A percentile compares a stretch with the other conserved stretches of the same genome.
Conservation (phyloP, 768 basidiomycete species). For the Trametes cinnabarina region DNA sequence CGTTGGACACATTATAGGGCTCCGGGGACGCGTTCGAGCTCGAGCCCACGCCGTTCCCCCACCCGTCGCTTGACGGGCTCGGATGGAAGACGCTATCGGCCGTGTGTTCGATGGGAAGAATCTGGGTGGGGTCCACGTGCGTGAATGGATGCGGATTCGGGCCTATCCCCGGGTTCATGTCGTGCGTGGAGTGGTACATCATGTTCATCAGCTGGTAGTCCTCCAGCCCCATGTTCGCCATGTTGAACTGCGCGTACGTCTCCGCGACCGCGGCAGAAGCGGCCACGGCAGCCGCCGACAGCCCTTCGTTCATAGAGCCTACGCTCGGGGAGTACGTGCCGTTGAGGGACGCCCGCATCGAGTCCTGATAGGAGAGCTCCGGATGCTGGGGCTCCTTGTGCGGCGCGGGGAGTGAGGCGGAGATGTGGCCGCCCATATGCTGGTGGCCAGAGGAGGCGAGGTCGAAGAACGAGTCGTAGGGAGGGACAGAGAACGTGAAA, state of each 20-base stretch:
- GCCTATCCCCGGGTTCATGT: constrained; percentile 38
- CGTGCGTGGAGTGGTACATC: constrained; percentile 52
- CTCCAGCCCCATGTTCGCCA: constrained; percentile 52
- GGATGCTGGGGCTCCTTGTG: constrained; percentile 14
- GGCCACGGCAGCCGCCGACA: constrained; percentile 64
- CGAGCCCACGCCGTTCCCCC: constrained; percentile 65
- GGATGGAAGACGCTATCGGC: constrained; percentile 57
- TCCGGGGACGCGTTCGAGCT: constrained; percentile 77
- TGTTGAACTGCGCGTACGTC: constrained; percentile 64
- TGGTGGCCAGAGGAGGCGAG: constrained; percentile 17
- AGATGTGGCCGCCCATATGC: constrained; percentile 35
- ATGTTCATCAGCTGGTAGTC: constrained; percentile 66
- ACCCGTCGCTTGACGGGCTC: constrained; percentile 81
- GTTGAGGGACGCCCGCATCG: constrained; percentile 23
- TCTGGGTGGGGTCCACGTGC: constrained; percentile 92
- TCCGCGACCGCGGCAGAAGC: constrained; percentile 73
- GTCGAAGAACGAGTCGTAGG: constrained; percentile 59
- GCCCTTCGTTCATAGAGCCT: constrained; percentile 39
- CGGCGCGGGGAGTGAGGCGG: constrained; percentile 17
- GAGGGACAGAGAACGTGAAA: constrained; percentile 73
- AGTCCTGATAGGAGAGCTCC: constrained; percentile 21
- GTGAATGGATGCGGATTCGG: constrained; percentile 46
- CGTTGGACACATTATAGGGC: constrained; percentile 64
- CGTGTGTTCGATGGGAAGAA: constrained; percentile 48
- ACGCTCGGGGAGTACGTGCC: constrained; percentile 23